Base-by-base conservation (phyloP, 2,329 filamentous ascomycete species). In the Aureobasidium sp. region DNA sequence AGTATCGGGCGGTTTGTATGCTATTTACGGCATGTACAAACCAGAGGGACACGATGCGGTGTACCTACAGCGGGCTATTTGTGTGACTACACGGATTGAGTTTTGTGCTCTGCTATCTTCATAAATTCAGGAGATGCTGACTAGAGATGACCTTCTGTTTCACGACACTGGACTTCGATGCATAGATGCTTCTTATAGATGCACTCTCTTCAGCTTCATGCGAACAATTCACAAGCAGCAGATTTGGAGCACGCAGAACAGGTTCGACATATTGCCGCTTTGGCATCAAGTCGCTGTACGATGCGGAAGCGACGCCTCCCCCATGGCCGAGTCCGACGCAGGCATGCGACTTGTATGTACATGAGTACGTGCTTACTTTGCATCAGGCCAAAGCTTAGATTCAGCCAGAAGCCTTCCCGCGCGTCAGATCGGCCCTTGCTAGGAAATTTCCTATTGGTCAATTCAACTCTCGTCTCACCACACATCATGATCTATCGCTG, bases 271-370 rank as follows among this genome's bases (percentile, higher is more conserved):
- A 29, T 15, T 31, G 37, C n/a, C 27, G 42, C 34, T 8, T 48
- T 48, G 42, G 55, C 42, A 37, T 37, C 39, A n/a, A 57, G 39
- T 41, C 39, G 34, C 25, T 36, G 39, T n/a, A 22, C 52, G 53
- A 45, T 57, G 53, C 36, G 53, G 34, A 48, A 39, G 55, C 55
- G 31, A 44, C 57, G 57, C 57, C 57, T 60, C 57, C 57, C 56
- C 57, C 45, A 60, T 51, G 29, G 44, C 57, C 57, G 57, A 41
- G 55, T 60, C 57, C 57, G 57, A 60, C 15, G 53, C 41, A 48
- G 22, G 57, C 45, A 51, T 60, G 56, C 45, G 36, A 34, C 57
- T 45, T 51, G 14, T 42, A 36, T 41, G 27, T 57, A 60, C 34
- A 42, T 25, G 44, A 60, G 57, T 41, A 49, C 57, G 36, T 42